Evolutionary conservation across 768 basidiomycete genomes (phyloP).

Genomic region (Tylopilus vinaceipallidus): DNA sequence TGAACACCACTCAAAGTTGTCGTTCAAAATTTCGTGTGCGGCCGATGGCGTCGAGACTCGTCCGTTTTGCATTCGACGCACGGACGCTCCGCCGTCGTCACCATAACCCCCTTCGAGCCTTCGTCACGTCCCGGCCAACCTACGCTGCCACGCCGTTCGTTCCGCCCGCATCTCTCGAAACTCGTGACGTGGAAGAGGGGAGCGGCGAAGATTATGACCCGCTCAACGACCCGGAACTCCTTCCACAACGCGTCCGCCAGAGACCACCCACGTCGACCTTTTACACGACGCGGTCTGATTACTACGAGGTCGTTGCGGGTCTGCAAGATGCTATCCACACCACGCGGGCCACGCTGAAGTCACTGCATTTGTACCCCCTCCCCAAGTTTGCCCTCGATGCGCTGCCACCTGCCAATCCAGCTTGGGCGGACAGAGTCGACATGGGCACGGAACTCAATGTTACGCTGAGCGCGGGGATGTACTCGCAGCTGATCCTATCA

Average conservation of each 20-base stretch:
- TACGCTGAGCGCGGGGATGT: constrained; percentile 65
- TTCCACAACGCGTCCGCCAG: constrained; percentile 10
- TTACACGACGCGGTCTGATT: constrained; percentile 77
- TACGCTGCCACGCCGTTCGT: constrained; percentile 18
- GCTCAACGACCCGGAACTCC: constrained; percentile 4
- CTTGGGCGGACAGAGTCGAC: constrained; percentile 68
- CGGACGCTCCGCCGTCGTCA: constrained; percentile 4
- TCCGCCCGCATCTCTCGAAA: constrained; percentile 26
- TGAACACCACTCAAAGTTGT: constrained; percentile 16
- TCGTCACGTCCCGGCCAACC: constrained; percentile 6
- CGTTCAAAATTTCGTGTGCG: constrained; percentile 3
- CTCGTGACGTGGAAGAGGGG: constrained; percentile 4
- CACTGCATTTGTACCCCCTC: constrained; percentile 72
- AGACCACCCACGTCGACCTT: constrained; percentile 71
- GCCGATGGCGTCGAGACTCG: constrained; percentile 12
- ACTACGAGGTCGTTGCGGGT: constrained; percentile 66
- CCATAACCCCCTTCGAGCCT: constrained; percentile 4
- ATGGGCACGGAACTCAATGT: constrained; percentile 57
- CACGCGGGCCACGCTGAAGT: constrained; percentile 57
- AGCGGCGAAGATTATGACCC: background rate
- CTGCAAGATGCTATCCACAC: constrained; percentile 63
- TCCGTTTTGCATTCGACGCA: constrained; percentile 3
- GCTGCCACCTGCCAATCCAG: constrained; percentile 54
- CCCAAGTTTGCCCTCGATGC: constrained; percentile 64
- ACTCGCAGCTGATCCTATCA: constrained; percentile 59